Evolutionary conservation across 1,284 basidiomycete species (phyloP), one percentile per base, ranked within the genome.

Genomic region (Trichosporon faecale): DNA sequence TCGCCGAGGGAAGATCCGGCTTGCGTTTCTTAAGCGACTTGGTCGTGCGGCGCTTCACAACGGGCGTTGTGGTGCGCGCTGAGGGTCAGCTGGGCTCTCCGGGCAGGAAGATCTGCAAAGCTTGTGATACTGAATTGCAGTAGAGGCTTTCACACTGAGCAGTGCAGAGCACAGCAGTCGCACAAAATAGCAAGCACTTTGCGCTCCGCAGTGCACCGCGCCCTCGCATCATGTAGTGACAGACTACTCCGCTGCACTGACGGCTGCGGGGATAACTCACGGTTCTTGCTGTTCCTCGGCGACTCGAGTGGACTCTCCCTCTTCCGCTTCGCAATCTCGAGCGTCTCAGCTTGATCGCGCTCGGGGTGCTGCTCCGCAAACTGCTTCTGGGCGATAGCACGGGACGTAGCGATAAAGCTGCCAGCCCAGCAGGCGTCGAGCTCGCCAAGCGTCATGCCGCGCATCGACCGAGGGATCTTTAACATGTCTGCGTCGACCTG

Each of bases 401-500:
- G 75, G 52, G 79, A 66, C 8, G 81, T 83, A 6, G 76, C 78
- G 1, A 73, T 68, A 75, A 82, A 83, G 57, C 76, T 78, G 2
- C 80, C 82, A 1, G 77, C 80, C 84, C 84, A 85, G 49, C 77
- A 73, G 5, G 64, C 63, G 16, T 81, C 78, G 46, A 85, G 74
- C 55, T 84, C 81, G 18, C 75, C 76, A 35, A 84, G 72, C 2
- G 78, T 83, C 78, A 84, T 77, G 11, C 65, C 69, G 12, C 80
- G 75, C 35, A 84, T 64, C 27, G 80, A 78, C 27, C 77, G 73
- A 2, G 84, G 84, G 61, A 84, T 82, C 60, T 76, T 72, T 64
- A 82, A 69, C 64, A 84, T 77, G 70, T 83, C 83, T 5, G 80
- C 76, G 65, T 81, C 80, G 70, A 80, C 79, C 4, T 80, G 76